phyloP scores from a whole-genome alignment of 495 filamentous ascomycete genomes.

The Penicillium salamii region DNA sequence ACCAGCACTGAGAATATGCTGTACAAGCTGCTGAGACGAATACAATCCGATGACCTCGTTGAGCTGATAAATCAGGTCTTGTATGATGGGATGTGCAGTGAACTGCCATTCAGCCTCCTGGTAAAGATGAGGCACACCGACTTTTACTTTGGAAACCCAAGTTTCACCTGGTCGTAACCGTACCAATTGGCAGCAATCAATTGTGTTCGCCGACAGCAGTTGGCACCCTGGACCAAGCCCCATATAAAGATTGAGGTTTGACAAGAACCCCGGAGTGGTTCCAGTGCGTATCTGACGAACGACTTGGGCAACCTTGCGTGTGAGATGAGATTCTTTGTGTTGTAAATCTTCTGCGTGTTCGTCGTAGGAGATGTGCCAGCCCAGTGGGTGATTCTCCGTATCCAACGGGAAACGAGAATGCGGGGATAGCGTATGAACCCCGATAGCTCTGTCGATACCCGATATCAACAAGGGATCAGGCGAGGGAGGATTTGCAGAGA shows the following conservation, averaged over 20 bases:
- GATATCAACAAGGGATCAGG: slow-evolving; percentile 8
- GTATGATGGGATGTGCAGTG: slow-evolving; percentile 6
- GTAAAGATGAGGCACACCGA: slow-evolving; percentile 12
- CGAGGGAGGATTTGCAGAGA: slow-evolving; percentile 13
- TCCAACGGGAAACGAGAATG: slow-evolving; percentile 12
- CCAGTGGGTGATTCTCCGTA: slow-evolving; percentile 1
- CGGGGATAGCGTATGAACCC: slow-evolving; percentile 26
- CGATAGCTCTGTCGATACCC: slow-evolving; percentile 19
- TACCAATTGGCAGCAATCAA: slow-evolving; percentile 2
- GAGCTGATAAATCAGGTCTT: slow-evolving; percentile 17
- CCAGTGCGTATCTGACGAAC: slow-evolving; percentile 25
- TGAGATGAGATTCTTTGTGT: slow-evolving; percentile 10
- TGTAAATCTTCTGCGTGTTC: slow-evolving; percentile 1
- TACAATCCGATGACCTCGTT: slow-evolving; percentile 15
- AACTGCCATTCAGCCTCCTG: not conserved
- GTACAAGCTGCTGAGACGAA: slow-evolving; percentile 8
- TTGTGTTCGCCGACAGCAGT: too few relatives aligned
- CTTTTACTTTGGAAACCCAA: slow-evolving; percentile 18
- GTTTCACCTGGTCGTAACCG: slow-evolving; percentile 24
- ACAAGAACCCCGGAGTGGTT: slow-evolving; percentile 18
- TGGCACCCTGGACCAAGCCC: slow-evolving; percentile 11
- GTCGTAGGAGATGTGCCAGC: slow-evolving; percentile 26
- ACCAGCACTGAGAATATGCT: slow-evolving; percentile 17
- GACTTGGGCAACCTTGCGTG: slow-evolving; percentile 15
- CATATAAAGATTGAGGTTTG: slow-evolving; percentile 13